Evolutionary conservation across 257 asterid species (phyloP).

Genomic region (Nicotiana otophora): DNA sequence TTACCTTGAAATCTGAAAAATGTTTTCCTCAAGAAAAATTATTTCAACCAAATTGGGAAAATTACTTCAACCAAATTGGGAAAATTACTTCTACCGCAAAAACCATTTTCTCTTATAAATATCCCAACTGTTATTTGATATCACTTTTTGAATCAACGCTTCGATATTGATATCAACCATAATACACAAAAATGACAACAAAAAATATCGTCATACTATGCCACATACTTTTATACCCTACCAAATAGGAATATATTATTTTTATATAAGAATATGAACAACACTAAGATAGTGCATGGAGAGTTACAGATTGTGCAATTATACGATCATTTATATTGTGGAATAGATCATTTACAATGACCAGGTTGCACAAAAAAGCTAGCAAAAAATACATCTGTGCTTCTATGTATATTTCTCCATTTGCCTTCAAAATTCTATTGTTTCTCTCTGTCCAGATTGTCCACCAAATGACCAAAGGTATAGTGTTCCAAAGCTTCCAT

Average conservation of each 20-base stretch:
- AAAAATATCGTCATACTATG: neutral
- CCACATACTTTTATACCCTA: slow-evolving; percentile 1
- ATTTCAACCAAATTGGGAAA: neutral
- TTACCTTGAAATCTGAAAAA: neutral
- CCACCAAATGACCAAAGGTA: neutral
- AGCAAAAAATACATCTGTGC: neutral
- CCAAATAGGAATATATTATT: neutral
- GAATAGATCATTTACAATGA: neutral
- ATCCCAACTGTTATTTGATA: neutral
- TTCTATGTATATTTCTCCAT: neutral
- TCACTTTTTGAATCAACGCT: neutral
- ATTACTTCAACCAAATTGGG: neutral
- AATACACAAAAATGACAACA: neutral
- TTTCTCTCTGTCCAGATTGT: neutral
- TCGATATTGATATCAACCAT: neutral
- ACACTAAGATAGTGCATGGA: neutral
- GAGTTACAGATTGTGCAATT: neutral
- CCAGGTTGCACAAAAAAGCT: neutral
- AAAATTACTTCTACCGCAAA: neutral
- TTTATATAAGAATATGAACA: neutral
- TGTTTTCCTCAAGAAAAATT: neutral
- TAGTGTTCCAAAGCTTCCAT: neutral
- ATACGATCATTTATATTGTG: neutral
- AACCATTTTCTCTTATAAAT: neutral
- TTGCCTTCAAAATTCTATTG: neutral